Percentiles rank a stretch among this genome's conserved stretches.
Conservation (phyloP, 2,329 filamentous ascomycete species). For the Fusarium sp. region DNA sequence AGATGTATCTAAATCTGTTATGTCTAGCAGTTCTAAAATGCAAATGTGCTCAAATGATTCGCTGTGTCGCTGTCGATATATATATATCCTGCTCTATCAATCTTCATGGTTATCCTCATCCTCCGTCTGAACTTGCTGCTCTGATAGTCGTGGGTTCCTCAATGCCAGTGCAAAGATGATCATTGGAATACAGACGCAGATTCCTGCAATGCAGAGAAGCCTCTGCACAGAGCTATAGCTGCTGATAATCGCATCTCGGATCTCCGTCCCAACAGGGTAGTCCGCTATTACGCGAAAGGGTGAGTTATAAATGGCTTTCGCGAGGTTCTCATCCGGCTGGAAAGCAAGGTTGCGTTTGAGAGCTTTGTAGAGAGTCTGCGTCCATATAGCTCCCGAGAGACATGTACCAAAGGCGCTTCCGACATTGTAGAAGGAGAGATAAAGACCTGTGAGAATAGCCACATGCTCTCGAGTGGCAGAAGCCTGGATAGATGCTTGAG, state of each 20-base stretch:
- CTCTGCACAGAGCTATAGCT: conserved; percentile 59
- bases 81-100: not conserved
- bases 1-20: not conserved
- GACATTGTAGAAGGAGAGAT: conserved; percentile 56
- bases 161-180: conserved; percentile 57
- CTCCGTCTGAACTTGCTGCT: conserved; percentile 45
- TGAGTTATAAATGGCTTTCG: conserved; percentile 51
- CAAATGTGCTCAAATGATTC: not conserved
- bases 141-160: conserved; percentile 57
- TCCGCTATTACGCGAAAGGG: conserved; percentile 49
- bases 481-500: conserved; percentile 55
- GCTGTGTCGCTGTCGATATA: rapidly evolving
- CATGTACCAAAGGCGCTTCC: conserved; percentile 56
- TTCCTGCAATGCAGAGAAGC: conserved; percentile 57
- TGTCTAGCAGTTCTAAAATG: conserved; percentile 1
- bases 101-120: conserved; percentile 13
- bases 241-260: conserved; percentile 56
- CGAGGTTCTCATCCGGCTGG: conserved; percentile 50
- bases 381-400: conserved; percentile 56
- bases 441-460: conserved; percentile 53
- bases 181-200: conserved; percentile 59
- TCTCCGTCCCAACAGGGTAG: conserved; percentile 57
- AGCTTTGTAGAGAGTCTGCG: conserved; percentile 51
- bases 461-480: conserved; percentile 52
- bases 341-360: conserved; percentile 50